Conservation (phyloP, 768 basidiomycete genomes). For the Boletus rubroflammeus region DNA sequence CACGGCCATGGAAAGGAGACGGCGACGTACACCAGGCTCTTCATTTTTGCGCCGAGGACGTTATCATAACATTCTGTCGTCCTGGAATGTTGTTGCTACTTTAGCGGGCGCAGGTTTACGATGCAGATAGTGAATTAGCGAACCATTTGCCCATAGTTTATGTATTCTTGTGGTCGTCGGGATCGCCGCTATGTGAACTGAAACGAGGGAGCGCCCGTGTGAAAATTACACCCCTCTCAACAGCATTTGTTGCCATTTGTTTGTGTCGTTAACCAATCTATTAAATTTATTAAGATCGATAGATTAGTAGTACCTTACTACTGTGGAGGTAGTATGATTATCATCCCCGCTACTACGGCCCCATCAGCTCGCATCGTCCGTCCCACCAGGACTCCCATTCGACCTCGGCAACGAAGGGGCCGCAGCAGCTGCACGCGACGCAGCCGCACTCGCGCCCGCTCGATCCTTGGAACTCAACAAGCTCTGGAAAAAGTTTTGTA, state of each 20-base stretch:
- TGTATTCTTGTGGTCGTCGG: constrained; percentile 6
- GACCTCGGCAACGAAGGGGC: constrained; percentile 25
- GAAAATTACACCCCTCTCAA: constrained; percentile 19
- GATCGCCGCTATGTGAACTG: not conserved
- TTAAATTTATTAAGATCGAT: too few relatives aligned
- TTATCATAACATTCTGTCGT: constrained; percentile 70
- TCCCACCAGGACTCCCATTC: constrained; percentile 34
- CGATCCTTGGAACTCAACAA: constrained; percentile 70
- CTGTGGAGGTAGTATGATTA: too few relatives aligned
- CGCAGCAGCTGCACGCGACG: constrained; percentile 20
- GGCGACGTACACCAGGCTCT: constrained; percentile 65
- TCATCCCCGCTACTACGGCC: too few relatives aligned
- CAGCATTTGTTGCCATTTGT: constrained; percentile 17
- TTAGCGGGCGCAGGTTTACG: not conserved
- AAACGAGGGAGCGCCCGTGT: constrained; percentile 26
- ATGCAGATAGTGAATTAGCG: constrained; percentile 16
- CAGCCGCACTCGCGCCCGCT: constrained; percentile 32
- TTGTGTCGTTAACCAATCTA: too few relatives aligned
- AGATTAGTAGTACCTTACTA: too few relatives aligned
- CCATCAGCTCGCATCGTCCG: constrained; percentile 39
- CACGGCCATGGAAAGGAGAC: not conserved
- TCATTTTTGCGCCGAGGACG: constrained; percentile 70
- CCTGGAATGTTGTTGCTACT: constrained; percentile 37
- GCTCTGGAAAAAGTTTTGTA: constrained; percentile 87
- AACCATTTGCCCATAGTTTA: constrained; percentile 71